phyloP scores from a whole-genome alignment of 805 yeast genomes.

The Kluyveromyces wickerhamii region DNA sequence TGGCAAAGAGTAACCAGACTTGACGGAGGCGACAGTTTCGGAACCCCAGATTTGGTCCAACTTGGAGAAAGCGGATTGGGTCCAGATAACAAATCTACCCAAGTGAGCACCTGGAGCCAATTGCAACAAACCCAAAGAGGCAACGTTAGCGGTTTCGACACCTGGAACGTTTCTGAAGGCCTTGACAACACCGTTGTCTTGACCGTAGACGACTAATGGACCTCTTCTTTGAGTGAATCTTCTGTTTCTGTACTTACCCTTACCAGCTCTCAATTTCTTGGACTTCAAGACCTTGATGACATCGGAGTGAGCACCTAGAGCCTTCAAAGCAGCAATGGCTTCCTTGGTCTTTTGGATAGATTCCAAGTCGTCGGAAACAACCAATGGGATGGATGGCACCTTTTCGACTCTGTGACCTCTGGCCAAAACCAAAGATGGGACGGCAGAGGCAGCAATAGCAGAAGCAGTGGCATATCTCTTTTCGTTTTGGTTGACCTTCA shows the following conservation, averaged over 20 bases:
- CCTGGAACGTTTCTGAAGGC: constrained; percentile 99
- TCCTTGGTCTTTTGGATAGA: constrained; percentile 94
- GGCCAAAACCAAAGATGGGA: constrained; percentile 95
- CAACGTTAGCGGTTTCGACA: constrained; percentile 93
- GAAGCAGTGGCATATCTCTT: constrained; percentile 99
- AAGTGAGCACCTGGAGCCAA: constrained; percentile 99
- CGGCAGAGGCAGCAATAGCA: constrained; percentile 98
- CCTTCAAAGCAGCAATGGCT: constrained; percentile 96
- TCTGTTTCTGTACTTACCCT: constrained; percentile 99
- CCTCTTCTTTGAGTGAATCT: constrained; percentile 99
- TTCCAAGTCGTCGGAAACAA: constrained; percentile 89
- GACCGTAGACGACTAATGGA: constrained; percentile 96
- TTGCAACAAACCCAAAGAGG: constrained; percentile 90
- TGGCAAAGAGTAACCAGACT: constrained; percentile 90
- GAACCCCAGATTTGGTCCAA: constrained; percentile 97
- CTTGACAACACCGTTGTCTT: constrained; percentile 96
- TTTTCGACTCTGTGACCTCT: constrained; percentile 99
- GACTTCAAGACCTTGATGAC: constrained; percentile 97
- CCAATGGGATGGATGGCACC: constrained; percentile 97
- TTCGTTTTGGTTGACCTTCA: constrained; percentile 99
- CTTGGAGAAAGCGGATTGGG: constrained; percentile 95
- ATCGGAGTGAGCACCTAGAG: constrained; percentile 98
- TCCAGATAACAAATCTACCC: constrained; percentile 99
- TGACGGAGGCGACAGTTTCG: constrained; percentile 64
- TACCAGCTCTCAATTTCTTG: constrained; percentile 99